These are phyloP conservation scores for Primulina eburnea DNA, from an alignment of 257 asterid genomes.

Conservation along the genomic window DNA sequence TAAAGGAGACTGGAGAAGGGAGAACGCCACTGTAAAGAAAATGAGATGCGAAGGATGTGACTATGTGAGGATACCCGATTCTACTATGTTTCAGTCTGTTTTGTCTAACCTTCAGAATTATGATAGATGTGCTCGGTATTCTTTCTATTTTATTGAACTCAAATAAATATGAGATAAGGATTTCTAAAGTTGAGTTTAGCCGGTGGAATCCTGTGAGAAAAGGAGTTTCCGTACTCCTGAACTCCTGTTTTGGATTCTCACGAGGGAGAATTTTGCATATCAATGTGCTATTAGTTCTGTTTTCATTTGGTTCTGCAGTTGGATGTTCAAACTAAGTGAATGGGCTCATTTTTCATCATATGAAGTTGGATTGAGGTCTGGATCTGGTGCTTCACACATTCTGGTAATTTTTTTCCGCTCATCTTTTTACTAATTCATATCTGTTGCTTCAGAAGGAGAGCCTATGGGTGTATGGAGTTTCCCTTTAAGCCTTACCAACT, in stretches of 20 bases:
- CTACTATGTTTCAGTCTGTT: constrained; percentile 12
- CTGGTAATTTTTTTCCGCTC: constrained; percentile 53
- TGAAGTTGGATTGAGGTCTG: constrained; percentile 96
- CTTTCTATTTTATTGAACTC: not conserved
- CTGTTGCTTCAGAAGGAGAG: constrained; percentile 9
- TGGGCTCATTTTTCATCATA: constrained; percentile 95
- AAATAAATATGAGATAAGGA: not conserved
- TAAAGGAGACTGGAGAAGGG: not conserved
- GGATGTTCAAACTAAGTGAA: constrained; percentile 98
- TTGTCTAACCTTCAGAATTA: constrained; percentile 2
- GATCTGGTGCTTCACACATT: constrained; percentile 87
- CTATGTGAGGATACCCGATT: constrained; percentile 3
- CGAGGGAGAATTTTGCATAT: not conserved
- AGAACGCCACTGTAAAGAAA: constrained; percentile 3
- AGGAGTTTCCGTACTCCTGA: not conserved
- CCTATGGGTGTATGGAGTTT: not conserved
- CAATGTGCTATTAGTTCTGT: constrained; percentile 19
- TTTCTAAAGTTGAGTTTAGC: constrained; percentile 1
- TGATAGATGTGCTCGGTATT: not conserved
- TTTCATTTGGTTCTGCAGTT: constrained; percentile 43
- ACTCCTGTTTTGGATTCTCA: not conserved
- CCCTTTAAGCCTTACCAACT: not conserved
- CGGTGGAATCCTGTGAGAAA: not conserved
- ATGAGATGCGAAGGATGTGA: constrained; percentile 21
- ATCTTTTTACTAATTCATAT: constrained; percentile 4